Conservation (phyloP, 192 early-diverging fungal species). For the Rhizophagus clarus region DNA sequence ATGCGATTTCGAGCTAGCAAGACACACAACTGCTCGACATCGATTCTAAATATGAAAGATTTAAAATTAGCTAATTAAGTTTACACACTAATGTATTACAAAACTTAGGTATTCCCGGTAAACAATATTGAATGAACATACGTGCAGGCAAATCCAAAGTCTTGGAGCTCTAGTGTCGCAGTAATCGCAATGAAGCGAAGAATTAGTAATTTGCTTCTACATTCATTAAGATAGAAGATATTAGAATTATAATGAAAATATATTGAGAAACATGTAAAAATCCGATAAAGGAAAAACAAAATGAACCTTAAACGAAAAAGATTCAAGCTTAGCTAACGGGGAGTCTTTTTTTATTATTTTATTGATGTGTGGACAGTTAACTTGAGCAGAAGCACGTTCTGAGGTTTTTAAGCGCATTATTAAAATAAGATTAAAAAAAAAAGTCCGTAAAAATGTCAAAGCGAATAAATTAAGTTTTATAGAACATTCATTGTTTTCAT, state of each 20-base stretch:
- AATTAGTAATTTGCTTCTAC: constrained; percentile 19
- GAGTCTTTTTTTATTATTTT: background rate
- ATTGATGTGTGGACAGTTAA: background rate
- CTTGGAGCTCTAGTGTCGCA: constrained; percentile 39
- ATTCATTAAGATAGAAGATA: background rate
- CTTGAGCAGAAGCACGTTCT: background rate
- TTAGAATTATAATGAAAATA: background rate
- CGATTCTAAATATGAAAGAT: background rate
- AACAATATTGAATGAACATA: constrained; percentile 7
- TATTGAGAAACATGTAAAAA: no score
- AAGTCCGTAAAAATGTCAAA: background rate
- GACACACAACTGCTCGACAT: background rate
- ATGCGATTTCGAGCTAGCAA: constrained; percentile 27
- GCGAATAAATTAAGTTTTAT: no score
- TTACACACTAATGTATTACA: background rate
- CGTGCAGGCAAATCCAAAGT: constrained; percentile 47
- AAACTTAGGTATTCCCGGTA: background rate
- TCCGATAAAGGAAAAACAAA: background rate
- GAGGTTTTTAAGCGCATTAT: constrained; percentile 4
- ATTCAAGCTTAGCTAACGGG: background rate
- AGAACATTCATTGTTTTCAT: no score
- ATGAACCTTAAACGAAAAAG: constrained; percentile 17
- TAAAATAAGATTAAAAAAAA: background rate
- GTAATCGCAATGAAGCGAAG: constrained; percentile 38
- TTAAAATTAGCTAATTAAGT: background rate